phyloP scores from a whole-genome alignment of 345 rosid genomes.

The Populus simonii region DNA sequence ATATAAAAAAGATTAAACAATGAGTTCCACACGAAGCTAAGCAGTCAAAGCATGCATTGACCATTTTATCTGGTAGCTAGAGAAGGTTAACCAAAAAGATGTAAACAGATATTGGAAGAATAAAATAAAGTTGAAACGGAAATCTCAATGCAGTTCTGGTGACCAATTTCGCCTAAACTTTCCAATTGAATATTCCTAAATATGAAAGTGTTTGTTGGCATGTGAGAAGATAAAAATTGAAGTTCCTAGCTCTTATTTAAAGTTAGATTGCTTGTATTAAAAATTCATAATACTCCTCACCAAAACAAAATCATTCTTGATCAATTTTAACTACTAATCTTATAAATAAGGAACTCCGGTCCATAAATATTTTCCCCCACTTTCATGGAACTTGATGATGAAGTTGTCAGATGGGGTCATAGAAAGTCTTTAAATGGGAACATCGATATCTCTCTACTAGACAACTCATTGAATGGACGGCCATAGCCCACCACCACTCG shows the following conservation, averaged over 20 bases:
- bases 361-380: neutral
- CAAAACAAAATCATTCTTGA: too few relatives aligned
- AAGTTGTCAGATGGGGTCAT: neutral
- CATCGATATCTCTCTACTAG: neutral
- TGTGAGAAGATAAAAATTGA: neutral
- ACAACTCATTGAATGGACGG: neutral
- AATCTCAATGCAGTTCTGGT: neutral
- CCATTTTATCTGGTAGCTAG: neutral
- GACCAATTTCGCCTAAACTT: neutral
- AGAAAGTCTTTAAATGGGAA: neutral
- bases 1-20: too few relatives aligned
- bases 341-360: neutral
- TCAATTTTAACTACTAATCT: too few relatives aligned
- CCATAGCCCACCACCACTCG: neutral
- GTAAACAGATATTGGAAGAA: neutral
- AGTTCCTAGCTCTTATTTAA: neutral
- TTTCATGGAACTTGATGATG: neutral
- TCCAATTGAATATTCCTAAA: neutral
- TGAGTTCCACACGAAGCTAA: neutral
- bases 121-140: neutral
- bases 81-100: neutral
- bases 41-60: neutral
- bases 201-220: neutral
- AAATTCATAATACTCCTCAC: neutral
- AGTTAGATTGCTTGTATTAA: neutral